Percentiles rank a stretch among this genome's conserved stretches.
Conservation (phyloP, 2,329 filamentous ascomycete genomes). For the Fusarium sp. region DNA sequence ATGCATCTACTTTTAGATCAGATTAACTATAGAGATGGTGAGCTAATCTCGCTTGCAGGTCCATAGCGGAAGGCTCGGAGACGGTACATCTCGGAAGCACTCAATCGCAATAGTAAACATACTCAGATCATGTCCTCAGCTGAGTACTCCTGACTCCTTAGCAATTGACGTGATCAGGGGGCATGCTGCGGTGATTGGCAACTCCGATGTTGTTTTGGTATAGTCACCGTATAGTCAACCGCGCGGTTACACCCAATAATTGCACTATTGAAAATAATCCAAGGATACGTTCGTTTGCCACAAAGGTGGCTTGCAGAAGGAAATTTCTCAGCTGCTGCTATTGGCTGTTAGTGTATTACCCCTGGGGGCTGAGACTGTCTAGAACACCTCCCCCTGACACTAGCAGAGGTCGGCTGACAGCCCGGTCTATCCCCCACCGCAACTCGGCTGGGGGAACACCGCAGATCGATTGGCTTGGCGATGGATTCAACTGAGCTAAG, state of each 20-base stretch:
- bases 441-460: neutral
- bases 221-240: neutral
- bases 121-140: neutral
- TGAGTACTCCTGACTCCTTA: neutral
- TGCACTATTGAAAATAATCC: slow-evolving; percentile 1
- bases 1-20: neutral
- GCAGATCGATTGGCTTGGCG: slow-evolving; percentile 17
- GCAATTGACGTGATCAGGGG: slow-evolving; percentile 6
- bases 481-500: slow-evolving; percentile 6
- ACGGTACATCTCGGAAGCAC: no score
- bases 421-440: neutral
- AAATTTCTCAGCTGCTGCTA: neutral
- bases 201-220: neutral
- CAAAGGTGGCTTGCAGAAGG: neutral
- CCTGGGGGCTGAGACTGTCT: neutral
- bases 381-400: slow-evolving; percentile 6
- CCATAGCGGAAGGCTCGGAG: neutral
- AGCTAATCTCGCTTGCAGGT: slow-evolving; percentile 14
- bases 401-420: neutral
- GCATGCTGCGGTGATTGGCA: neutral
- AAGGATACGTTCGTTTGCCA: neutral
- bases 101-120: neutral
- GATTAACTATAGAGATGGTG: neutral
- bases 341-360: neutral
- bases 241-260: neutral